Percentiles rank a stretch among this genome's conserved stretches.
Evolutionary conservation across 306 rosid species (phyloP).

Genomic region (Prunus fruticosa): DNA sequence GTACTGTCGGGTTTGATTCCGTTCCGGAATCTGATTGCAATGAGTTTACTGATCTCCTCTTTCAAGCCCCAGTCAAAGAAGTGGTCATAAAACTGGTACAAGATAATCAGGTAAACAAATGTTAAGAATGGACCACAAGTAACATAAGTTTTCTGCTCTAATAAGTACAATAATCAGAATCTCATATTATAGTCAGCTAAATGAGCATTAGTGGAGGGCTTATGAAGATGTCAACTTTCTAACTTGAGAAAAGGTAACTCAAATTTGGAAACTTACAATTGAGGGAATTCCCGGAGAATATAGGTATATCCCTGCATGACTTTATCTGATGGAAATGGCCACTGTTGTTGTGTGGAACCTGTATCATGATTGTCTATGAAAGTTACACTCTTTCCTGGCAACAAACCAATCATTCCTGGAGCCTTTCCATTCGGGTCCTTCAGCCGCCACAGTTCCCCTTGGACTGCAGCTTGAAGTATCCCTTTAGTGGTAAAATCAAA

Average conservation of each 20-base stretch:
- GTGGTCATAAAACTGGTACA: conserved; percentile 63
- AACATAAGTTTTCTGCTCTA: not conserved
- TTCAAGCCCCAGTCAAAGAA: conserved; percentile 66
- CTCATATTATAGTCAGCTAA: not conserved
- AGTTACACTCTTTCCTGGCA: conserved; percentile 70
- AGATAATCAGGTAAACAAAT: not conserved
- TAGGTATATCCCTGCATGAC: conserved; percentile 70
- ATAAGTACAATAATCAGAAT: not conserved
- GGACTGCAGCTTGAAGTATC: conserved; percentile 31
- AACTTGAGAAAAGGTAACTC: not conserved
- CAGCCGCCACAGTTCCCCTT: conserved; percentile 33
- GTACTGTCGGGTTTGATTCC: conserved; percentile 40
- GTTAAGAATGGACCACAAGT: not conserved
- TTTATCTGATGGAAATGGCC: conserved; percentile 80
- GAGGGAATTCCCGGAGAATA: conserved; percentile 68
- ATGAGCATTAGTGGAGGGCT: not conserved
- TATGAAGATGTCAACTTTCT: not conserved
- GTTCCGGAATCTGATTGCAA: conserved; percentile 41
- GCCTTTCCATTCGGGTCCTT: conserved; percentile 40
- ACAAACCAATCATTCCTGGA: conserved; percentile 59
- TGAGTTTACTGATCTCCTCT: conserved; percentile 44
- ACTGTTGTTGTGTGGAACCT: conserved; percentile 37
- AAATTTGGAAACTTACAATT: conserved; percentile 35
- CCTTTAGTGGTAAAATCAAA: conserved; percentile 49
- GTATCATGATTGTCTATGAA: conserved; percentile 78